Evolutionary conservation across 176 grass and related monocot species (phyloP).

Genomic region (Triticum aestivum): IWGSC_CS_RefSeq_v2.1 NC_057797.1:69927738-69928237

Average conservation of each 20-base stretch:
- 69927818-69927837: slow-evolving; percentile 14
- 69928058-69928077: not conserved
- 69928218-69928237: too few species aligned
- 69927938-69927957: not conserved
- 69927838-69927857: not conserved
- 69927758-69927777: slow-evolving; percentile 80
- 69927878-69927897: slow-evolving; percentile 10
- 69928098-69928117: slow-evolving; percentile 7
- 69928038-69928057: not conserved
- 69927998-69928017: not conserved
- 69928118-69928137: not conserved
- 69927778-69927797: slow-evolving; percentile 46
- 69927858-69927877: not conserved
- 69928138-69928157: not conserved
- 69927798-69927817: slow-evolving; percentile 5
- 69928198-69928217: too few species aligned
- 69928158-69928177: not conserved
- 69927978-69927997: slow-evolving; percentile 7
- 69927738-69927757: slow-evolving; percentile 81
- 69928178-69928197: not conserved
- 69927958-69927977: slow-evolving; percentile 1
- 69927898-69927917: not conserved
- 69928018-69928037: not conserved
- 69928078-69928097: not conserved
- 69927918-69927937: not conserved